Conservation (phyloP, 305 asterid genomes). For the Plantago lanceolata region DNA sequence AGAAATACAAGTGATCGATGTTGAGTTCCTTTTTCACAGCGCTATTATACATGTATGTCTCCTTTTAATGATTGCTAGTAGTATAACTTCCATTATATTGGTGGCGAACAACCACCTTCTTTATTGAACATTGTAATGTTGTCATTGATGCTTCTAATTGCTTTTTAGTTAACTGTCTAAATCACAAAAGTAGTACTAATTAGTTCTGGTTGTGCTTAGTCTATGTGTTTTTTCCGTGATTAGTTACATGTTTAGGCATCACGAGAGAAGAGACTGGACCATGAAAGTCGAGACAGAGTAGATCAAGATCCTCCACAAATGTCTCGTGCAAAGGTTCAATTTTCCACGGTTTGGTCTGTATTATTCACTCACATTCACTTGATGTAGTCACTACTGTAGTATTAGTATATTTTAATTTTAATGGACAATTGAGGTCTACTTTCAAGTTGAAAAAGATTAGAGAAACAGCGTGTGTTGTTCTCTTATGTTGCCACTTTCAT, state of each 20-base stretch:
- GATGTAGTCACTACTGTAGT: constrained; percentile 7
- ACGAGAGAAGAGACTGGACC: constrained; percentile 7
- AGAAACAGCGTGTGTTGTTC: neutral
- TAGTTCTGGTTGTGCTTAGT: neutral
- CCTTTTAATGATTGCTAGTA: neutral
- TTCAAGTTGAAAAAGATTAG: neutral
- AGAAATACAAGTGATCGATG: neutral
- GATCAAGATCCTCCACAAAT: constrained; percentile 1
- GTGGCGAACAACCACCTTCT: neutral
- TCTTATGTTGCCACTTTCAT: neutral
- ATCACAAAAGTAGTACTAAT: neutral
- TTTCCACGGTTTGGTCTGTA: neutral
- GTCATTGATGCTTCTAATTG: neutral
- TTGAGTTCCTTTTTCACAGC: neutral
- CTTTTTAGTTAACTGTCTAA: neutral
- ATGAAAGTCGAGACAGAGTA: neutral
- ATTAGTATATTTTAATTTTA: neutral
- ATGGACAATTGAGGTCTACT: neutral
- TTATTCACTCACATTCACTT: constrained; percentile 5
- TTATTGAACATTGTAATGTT: neutral
- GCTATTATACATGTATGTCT: neutral
- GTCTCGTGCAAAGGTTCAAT: constrained; percentile 9
- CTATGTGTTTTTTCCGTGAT: neutral
- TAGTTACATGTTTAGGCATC: neutral
- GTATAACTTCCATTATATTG: neutral